Base-by-base conservation (phyloP, 2,329 filamentous ascomycete species). In the Ascochyta viciae-villosae region DNA sequence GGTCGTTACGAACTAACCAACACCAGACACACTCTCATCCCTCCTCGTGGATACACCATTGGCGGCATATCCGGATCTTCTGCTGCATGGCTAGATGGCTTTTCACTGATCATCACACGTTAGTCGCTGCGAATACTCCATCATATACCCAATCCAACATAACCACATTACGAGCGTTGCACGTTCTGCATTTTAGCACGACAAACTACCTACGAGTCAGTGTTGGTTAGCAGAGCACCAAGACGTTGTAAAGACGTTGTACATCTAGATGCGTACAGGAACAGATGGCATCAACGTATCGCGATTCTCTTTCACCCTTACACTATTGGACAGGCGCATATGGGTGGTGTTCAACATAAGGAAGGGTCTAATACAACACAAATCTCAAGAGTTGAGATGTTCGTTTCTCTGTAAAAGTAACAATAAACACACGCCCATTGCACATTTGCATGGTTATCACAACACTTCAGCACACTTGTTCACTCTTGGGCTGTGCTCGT, bases 11-110 rank as follows among this genome's bases (percentile, higher is more conserved):
- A 26, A 56, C 34, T 16, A 29, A 50, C 44, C 57, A 53, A 54
- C 64, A 73, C 1, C 65, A 97, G 94, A 61, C 89, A 93, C 74
- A 95, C 88, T 31, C 82, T 99, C 58, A 90, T 98, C 65, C 92
- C 94, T 47, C 95, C 95, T 10, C 84, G 90, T 64, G 94, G 94
- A 44, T 97, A 95, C 78, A 91, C 83, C 63, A 89, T 98, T 70
- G 93, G 90, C 58, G 95, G 95, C 56, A 83, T 98, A 61, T 89
- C 91, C 10, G 95, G 95, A 53, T 91, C 90, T 47, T 91, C 87
- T 69, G 92, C 83, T 34, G 74, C 84, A 44, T 96, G 91, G 91
- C 79, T 97, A 22, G 92, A 96, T 73, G 90, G 90, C 4, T 91
- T 97, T 74, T 89, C 90, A 8, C 81, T 96, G 53, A 87, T 98